Percentiles rank a stretch among this genome's conserved stretches.
These are phyloP conservation scores for Zizania latifolia DNA, from an alignment of 176 grass and related monocot species.

Conservation along the genomic window DNA sequence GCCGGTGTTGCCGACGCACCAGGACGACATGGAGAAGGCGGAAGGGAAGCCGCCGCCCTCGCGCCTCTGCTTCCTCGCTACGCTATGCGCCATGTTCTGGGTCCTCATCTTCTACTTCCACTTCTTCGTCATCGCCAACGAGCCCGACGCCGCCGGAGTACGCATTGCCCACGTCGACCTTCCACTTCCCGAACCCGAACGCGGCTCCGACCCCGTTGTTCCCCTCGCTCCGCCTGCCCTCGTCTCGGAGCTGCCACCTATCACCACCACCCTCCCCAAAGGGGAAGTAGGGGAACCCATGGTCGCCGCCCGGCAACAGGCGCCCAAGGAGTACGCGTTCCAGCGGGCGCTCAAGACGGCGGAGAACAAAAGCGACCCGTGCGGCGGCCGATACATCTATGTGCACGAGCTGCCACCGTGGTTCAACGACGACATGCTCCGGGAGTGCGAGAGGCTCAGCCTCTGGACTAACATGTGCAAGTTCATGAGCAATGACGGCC, in stretches of 20 bases:
- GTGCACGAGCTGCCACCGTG: conserved; percentile 84
- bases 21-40: conserved; percentile 71
- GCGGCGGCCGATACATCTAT: conserved; percentile 96
- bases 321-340: conserved; percentile 54
- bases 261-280: background rate
- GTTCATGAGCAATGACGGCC: conserved; percentile 83
- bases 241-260: background rate
- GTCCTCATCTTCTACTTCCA: conserved; percentile 94
- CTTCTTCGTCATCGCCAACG: conserved; percentile 53
- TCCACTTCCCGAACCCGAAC: background rate
- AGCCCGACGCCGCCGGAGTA: conserved; percentile 6
- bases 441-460: conserved; percentile 69
- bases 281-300: background rate
- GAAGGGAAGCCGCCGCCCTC: conserved; percentile 53
- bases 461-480: conserved; percentile 99
- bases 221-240: background rate
- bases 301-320: background rate
- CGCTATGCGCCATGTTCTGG: conserved; percentile 84
- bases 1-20: conserved; percentile 28
- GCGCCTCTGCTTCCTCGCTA: conserved; percentile 74
- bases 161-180: conserved; percentile 14
- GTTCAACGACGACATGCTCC: conserved; percentile 93
- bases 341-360: conserved; percentile 55
- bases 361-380: conserved; percentile 80
- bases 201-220: background rate